Evolutionary conservation across 108 stramenopile species (phyloP).

Genomic region (Pseudonitzschia multistriata): DNA sequence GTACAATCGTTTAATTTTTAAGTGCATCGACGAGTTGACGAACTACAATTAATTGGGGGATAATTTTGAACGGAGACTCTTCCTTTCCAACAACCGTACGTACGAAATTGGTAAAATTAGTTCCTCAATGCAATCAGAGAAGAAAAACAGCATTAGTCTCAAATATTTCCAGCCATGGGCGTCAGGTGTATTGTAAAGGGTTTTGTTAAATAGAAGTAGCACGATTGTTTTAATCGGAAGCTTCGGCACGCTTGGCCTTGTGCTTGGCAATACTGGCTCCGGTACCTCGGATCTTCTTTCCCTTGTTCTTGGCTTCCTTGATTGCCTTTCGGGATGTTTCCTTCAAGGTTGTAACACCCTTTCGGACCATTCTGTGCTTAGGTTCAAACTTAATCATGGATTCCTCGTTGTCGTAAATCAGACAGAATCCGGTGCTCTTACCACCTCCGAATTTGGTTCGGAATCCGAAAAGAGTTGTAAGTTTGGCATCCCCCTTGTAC

Average conservation of each 20-base stretch:
- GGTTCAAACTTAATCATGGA: constrained; percentile 96
- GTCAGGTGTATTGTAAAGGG: neutral
- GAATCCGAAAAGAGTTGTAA: constrained; percentile 92
- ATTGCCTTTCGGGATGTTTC: constrained; percentile 96
- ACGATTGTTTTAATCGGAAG: constrained; percentile 57
- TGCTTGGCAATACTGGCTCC: constrained; percentile 97
- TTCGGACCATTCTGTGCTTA: constrained; percentile 90
- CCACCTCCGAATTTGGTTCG: constrained; percentile 97
- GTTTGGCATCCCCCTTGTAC: constrained; percentile 92
- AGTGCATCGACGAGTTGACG: too few relatives aligned
- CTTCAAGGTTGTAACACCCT: constrained; percentile 82
- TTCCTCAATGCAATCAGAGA: too few relatives aligned
- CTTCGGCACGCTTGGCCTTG: constrained; percentile 99
- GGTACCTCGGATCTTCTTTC: constrained; percentile 96
- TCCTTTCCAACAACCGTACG: too few relatives aligned
- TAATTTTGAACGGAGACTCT: too few relatives aligned
- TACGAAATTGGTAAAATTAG: too few relatives aligned
- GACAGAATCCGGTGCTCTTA: constrained; percentile 95
- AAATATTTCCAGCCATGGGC: neutral
- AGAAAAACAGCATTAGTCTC: neutral
- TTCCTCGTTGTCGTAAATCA: constrained; percentile 96
- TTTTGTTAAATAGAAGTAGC: neutral
- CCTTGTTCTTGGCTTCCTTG: constrained; percentile 99
- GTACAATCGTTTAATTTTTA: too few relatives aligned
- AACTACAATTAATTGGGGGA: too few relatives aligned